Conservation (phyloP, 139 green algal genomes). For the Picochlorum sp. region DNA sequence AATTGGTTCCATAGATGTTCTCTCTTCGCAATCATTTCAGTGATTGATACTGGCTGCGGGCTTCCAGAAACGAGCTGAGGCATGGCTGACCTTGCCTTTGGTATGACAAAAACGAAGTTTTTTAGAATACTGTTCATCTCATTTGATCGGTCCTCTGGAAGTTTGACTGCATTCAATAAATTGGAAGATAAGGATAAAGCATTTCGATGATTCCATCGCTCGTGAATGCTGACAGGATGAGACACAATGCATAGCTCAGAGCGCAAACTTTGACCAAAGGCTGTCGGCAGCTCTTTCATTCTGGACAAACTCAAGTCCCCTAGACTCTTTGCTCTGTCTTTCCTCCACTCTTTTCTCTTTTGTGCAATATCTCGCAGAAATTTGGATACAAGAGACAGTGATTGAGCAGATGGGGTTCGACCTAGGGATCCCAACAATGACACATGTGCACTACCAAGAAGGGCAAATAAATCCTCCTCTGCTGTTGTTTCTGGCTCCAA, state of each 20-base stretch:
- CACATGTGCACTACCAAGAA: not conserved
- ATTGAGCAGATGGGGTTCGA: slow-evolving; percentile 5
- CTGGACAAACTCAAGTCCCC: slow-evolving; percentile 13
- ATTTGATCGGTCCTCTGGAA: slow-evolving; percentile 20
- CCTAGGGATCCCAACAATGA: slow-evolving; percentile 6
- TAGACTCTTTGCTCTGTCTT: slow-evolving; percentile 14
- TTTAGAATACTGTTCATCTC: slow-evolving; percentile 45
- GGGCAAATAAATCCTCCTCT: not conserved
- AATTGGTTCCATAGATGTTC: slow-evolving; percentile 29
- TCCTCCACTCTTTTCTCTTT: slow-evolving; percentile 14
- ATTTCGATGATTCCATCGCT: not conserved
- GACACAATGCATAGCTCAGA: not conserved
- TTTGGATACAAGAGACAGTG: slow-evolving; percentile 9
- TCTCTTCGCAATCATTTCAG: slow-evolving; percentile 15
- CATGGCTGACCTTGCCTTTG: slow-evolving; percentile 51
- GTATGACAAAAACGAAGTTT: slow-evolving; percentile 78
- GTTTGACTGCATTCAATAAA: slow-evolving; percentile 28
- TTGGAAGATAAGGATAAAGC: slow-evolving; percentile 8
- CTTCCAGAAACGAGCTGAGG: slow-evolving; percentile 43
- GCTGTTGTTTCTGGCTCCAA: not conserved
- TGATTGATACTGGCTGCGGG: slow-evolving; percentile 29
- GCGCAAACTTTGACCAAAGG: slow-evolving; percentile 25
- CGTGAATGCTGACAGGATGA: not conserved
- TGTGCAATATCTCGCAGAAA: slow-evolving; percentile 10
- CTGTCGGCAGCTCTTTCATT: slow-evolving; percentile 15